These are phyloP conservation scores for Fusarium sp. DNA, from an alignment of 2,329 filamentous ascomycete genomes.

Conservation along the genomic window DNA sequence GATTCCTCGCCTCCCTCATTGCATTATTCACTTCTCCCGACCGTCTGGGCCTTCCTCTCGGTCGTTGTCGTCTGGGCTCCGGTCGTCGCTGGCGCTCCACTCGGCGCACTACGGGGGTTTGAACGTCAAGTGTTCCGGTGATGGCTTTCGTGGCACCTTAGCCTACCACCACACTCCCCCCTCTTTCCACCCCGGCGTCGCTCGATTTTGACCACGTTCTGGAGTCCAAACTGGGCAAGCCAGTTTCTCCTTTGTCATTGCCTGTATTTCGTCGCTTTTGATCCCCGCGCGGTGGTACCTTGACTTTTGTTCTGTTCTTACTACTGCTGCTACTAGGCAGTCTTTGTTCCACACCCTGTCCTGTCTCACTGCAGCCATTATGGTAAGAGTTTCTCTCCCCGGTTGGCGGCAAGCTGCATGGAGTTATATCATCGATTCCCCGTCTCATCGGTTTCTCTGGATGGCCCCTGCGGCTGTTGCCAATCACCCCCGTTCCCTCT, in stretches of 20 bases:
- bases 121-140: slow-evolving; percentile 46
- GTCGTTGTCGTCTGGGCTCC: slow-evolving; percentile 37
- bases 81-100: slow-evolving; percentile 45
- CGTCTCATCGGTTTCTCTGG: slow-evolving; percentile 47
- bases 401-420: slow-evolving; percentile 59
- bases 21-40: slow-evolving; percentile 38
- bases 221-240: slow-evolving; percentile 44
- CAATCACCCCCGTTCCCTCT: slow-evolving; percentile 44
- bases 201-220: slow-evolving; percentile 46
- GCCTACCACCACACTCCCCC: slow-evolving; percentile 49
- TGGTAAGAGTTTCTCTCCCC: slow-evolving; percentile 61
- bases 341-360: slow-evolving; percentile 49
- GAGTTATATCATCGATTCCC: slow-evolving; percentile 56
- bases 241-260: slow-evolving; percentile 50
- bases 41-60: slow-evolving; percentile 41
- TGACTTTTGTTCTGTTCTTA: slow-evolving; percentile 46
- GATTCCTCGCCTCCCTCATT: slow-evolving; percentile 38
- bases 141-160: slow-evolving; percentile 53
- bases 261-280: slow-evolving; percentile 51
- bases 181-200: slow-evolving; percentile 49
- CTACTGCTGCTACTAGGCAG: slow-evolving; percentile 39
- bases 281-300: slow-evolving; percentile 54
- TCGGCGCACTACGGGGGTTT: slow-evolving; percentile 46
- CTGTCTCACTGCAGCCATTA: slow-evolving; percentile 57
- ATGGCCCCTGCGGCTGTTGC: slow-evolving; percentile 43